phyloP scores from a whole-genome alignment of 768 basidiomycete genomes.

The Pleurotus eryngii region DNA sequence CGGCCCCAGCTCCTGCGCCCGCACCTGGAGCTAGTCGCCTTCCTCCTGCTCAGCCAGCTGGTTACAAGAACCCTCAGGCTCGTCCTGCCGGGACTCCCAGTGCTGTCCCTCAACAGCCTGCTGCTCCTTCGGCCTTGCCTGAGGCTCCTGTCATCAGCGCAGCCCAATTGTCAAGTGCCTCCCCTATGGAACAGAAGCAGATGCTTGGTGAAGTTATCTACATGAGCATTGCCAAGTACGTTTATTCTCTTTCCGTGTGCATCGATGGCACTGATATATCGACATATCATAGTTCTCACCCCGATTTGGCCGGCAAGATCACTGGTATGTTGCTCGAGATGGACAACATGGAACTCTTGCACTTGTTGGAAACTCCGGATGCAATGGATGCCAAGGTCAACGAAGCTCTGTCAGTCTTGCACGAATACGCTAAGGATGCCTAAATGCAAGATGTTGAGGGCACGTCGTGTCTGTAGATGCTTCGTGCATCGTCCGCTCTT shows the following conservation, averaged over 20 bases:
- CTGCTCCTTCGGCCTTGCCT: constrained; percentile 28
- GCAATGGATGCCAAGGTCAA: constrained; percentile 87
- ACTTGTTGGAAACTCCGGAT: constrained; percentile 79
- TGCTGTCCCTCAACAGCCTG: constrained; percentile 39
- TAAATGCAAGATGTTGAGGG: constrained; percentile 16
- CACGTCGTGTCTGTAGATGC: background rate
- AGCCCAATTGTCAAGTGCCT: constrained; percentile 53
- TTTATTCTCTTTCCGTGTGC: constrained; percentile 16
- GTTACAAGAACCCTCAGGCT: constrained; percentile 32
- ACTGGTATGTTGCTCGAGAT: constrained; percentile 99
- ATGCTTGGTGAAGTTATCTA: constrained; percentile 97
- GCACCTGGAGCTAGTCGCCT: constrained; percentile 38
- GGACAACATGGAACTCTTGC: constrained; percentile 92
- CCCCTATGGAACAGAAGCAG: constrained; percentile 93
- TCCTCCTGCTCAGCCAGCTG: constrained; percentile 33
- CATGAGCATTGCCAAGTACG: constrained; percentile 82
- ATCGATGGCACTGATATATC: constrained; percentile 6
- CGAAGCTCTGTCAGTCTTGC: constrained; percentile 86
- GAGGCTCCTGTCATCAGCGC: constrained; percentile 44
- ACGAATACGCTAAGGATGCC: constrained; percentile 66
- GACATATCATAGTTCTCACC: constrained; percentile 56
- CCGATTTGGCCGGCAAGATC: constrained; percentile 96
- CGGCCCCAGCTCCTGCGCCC: constrained; percentile 36
- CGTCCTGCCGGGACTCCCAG: constrained; percentile 31
- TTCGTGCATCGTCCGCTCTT: constrained; percentile 6